Percentiles rank a stretch among this genome's conserved stretches.
These are phyloP conservation scores for Cytospora piceae DNA, from an alignment of 2,329 filamentous ascomycete genomes.

Conservation along the genomic window DNA sequence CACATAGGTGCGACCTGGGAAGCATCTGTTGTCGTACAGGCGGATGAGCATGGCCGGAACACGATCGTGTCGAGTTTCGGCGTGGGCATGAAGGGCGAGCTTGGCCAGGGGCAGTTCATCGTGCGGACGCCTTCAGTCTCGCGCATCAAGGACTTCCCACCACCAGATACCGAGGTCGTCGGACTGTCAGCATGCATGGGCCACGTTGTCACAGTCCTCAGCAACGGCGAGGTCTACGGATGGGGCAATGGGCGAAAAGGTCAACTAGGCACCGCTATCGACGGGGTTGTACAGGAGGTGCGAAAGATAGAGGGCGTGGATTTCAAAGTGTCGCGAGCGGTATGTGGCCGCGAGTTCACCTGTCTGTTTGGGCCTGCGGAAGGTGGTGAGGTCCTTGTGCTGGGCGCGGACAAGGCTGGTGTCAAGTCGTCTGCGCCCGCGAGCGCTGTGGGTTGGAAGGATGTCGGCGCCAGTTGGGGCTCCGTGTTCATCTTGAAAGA, in stretches of 20 bases:
- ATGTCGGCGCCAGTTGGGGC: slow-evolving; percentile 81
- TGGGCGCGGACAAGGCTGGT: slow-evolving; percentile 78
- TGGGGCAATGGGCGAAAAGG: slow-evolving; percentile 90
- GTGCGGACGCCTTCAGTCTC: slow-evolving; percentile 53
- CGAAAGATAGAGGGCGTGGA: slow-evolving; percentile 59
- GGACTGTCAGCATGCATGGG: slow-evolving; percentile 75
- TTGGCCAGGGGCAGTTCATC: slow-evolving; percentile 64
- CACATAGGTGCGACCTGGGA: slow-evolving; percentile 78
- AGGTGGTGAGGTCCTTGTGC: slow-evolving; percentile 63
- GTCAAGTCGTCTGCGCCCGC: slow-evolving; percentile 62
- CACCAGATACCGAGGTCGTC: slow-evolving; percentile 58
- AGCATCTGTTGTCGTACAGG: slow-evolving; percentile 64
- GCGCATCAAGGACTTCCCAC: slow-evolving; percentile 65
- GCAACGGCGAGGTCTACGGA: slow-evolving; percentile 77
- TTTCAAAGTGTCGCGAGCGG: slow-evolving; percentile 68
- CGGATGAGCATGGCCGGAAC: slow-evolving; percentile 47
- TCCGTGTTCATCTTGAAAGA: slow-evolving; percentile 71
- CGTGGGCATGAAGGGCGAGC: slow-evolving; percentile 69
- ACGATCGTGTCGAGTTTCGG: slow-evolving; percentile 67
- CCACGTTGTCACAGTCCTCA: slow-evolving; percentile 75
- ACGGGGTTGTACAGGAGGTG: slow-evolving; percentile 60
- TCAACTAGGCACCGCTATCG: slow-evolving; percentile 68
- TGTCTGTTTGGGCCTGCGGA: slow-evolving; percentile 64
- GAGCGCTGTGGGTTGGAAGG: slow-evolving; percentile 61
- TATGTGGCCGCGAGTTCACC: slow-evolving; percentile 86